These are phyloP conservation scores for Phytomonas francai DNA, from an alignment of 208 protist genomes.

Conservation along the genomic window DNA sequence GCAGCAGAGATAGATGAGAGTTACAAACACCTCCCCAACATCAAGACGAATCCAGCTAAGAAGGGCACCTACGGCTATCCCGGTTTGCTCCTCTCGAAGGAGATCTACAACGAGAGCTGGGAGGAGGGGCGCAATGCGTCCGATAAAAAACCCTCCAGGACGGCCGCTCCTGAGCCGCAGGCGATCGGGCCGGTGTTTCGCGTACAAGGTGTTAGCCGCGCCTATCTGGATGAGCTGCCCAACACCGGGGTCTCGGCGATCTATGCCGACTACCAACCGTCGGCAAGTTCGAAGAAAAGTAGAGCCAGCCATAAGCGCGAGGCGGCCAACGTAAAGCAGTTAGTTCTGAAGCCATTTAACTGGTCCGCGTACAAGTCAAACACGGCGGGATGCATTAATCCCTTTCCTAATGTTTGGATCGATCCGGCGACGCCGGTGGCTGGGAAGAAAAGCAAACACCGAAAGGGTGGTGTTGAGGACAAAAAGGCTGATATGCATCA, in stretches of 20 bases:
- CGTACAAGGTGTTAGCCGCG: conserved; percentile 35
- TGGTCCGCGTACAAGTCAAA: conserved; percentile 23
- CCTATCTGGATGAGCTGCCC: conserved; percentile 70
- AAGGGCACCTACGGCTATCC: conserved; percentile 81
- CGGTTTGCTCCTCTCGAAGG: conserved; percentile 51
- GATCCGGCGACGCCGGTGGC: conserved; percentile 19
- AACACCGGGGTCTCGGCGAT: conserved; percentile 65
- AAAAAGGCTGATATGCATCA: conserved; percentile 18
- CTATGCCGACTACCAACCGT: conserved; percentile 37
- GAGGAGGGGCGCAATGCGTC: conserved; percentile 19
- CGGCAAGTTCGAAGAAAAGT: conserved; percentile 24
- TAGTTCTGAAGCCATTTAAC: conserved; percentile 35
- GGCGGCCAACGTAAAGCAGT: conserved; percentile 9
- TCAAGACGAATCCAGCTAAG: conserved; percentile 68
- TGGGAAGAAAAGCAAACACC: conserved; percentile 17
- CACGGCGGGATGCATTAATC: conserved; percentile 44
- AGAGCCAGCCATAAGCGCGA: conserved; percentile 18
- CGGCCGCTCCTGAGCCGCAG: conserved; percentile 10
- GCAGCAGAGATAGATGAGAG: conserved; percentile 10
- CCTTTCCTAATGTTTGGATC: conserved; percentile 74
- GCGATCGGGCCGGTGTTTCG: conserved; percentile 40
- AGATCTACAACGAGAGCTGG: conserved; percentile 67
- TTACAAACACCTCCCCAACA: conserved; percentile 52
- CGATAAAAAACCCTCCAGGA: conserved; percentile 1
- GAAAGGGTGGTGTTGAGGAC: conserved; percentile 8